These are phyloP conservation scores for Diaporthe citriasiana DNA, from an alignment of 2,329 filamentous ascomycete genomes.

Conservation along the genomic window DNA sequence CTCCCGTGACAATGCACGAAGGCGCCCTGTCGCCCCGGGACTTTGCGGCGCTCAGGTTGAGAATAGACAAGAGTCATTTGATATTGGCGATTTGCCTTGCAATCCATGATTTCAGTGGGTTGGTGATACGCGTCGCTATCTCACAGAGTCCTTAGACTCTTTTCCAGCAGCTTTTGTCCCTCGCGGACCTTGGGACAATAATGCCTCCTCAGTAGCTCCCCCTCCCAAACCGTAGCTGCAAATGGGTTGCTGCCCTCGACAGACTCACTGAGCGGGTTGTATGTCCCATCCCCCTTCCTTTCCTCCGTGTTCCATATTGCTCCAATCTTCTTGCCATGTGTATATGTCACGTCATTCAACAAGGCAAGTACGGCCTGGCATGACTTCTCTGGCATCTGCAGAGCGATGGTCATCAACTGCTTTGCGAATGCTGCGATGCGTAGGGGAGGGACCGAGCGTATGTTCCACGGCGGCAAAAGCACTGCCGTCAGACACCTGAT, in stretches of 20 bases:
- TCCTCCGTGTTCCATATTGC: constrained; percentile 97
- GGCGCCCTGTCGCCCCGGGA: constrained; percentile 14
- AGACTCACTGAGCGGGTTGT: constrained; percentile 78
- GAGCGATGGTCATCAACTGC: constrained; percentile 83
- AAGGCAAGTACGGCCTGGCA: constrained; percentile 84
- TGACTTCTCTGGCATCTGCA: constrained; percentile 94
- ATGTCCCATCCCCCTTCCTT: constrained; percentile 89
- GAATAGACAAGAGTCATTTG: constrained; percentile 33
- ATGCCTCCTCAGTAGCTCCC: constrained; percentile 86
- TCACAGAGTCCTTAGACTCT: constrained; percentile 61
- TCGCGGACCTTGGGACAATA: constrained; percentile 90
- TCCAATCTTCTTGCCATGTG: constrained; percentile 84
- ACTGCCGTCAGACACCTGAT: constrained; percentile 87
- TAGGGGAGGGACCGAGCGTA: constrained; percentile 82
- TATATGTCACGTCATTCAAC: constrained; percentile 82
- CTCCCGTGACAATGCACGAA: constrained; percentile 14
- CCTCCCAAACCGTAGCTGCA: constrained; percentile 92
- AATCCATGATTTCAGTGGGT: not conserved
- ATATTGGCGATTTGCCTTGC: not conserved
- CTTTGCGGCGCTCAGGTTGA: constrained; percentile 36
- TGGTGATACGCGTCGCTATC: constrained; percentile 38
- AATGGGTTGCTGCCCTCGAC: constrained; percentile 93
- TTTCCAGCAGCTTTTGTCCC: constrained; percentile 78
- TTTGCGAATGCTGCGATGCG: constrained; percentile 94
- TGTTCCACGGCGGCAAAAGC: constrained; percentile 81